Evolutionary conservation across 192 early-diverging fungal genomes (phyloP).

Genomic region (Phycomyces blakesleeanus): DNA sequence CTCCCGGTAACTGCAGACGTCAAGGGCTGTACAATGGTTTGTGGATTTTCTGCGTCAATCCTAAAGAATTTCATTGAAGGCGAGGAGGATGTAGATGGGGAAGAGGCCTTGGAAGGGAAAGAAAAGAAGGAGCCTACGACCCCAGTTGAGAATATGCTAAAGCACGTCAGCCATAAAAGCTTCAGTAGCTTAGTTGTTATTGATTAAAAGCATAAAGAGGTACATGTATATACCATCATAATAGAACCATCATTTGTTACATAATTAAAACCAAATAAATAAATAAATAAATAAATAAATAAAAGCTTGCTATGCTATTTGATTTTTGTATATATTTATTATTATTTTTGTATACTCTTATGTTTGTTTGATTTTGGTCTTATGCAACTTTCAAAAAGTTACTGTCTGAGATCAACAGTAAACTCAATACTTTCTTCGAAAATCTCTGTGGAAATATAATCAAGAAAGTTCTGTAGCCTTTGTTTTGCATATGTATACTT

Average conservation of each 20-base stretch:
- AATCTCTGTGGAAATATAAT: slow-evolving; percentile 85
- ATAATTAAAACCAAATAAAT: too few species aligned
- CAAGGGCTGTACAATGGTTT: slow-evolving; percentile 37
- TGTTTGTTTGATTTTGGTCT: too few species aligned
- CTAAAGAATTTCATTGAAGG: slow-evolving; percentile 49
- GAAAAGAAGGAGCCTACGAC: slow-evolving; percentile 10
- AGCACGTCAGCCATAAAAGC: slow-evolving; percentile 17
- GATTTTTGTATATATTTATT: too few species aligned
- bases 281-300: too few species aligned
- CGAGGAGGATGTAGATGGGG: background rate
- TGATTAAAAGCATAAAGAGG: slow-evolving; percentile 5
- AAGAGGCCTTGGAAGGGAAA: background rate
- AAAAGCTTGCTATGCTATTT: too few species aligned
- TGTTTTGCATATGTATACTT: slow-evolving; percentile 88
- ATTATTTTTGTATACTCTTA: too few species aligned
- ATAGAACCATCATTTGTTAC: background rate
- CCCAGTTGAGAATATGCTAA: slow-evolving; percentile 32
- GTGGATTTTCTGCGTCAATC: slow-evolving; percentile 43
- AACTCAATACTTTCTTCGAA: slow-evolving; percentile 56
- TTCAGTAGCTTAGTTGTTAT: slow-evolving; percentile 7
- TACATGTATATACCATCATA: slow-evolving; percentile 11
- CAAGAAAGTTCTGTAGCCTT: slow-evolving; percentile 83
- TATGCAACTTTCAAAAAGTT: background rate
- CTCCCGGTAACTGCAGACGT: slow-evolving; percentile 30
- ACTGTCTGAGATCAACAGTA: background rate